Percentiles rank a stretch among this genome's conserved stretches.
These are phyloP conservation scores for Chlamydomonas incerta DNA, from an alignment of 139 green algal species.

Conservation along the genomic window DNA sequence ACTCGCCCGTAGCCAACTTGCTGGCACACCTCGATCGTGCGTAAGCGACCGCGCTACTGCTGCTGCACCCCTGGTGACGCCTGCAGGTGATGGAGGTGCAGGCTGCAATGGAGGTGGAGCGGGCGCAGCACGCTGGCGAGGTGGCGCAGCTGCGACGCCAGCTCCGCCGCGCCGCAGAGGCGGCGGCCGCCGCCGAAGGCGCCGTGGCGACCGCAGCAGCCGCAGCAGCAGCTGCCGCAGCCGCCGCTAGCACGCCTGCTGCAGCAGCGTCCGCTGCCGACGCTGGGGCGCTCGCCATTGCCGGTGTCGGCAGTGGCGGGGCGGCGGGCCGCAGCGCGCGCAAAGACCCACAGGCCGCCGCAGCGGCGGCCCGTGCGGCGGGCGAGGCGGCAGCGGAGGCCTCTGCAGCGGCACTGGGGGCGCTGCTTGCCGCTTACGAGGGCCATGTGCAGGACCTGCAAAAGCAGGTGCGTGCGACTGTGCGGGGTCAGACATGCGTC, in stretches of 20 bases:
- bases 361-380: neutral
- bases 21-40: too few relatives aligned
- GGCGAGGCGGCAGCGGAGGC: neutral
- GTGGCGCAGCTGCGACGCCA: slow-evolving; percentile 1
- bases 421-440: slow-evolving; percentile 18
- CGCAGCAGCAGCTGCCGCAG: too few relatives aligned
- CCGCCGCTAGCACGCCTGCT: too few relatives aligned
- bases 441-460: neutral
- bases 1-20: too few relatives aligned
- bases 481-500: too few relatives aligned
- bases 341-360: neutral
- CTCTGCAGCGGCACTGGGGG: neutral
- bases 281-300: neutral
- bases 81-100: slow-evolving; percentile 1
- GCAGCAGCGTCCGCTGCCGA: too few relatives aligned
- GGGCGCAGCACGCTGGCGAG: neutral
- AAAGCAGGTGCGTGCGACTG: neutral
- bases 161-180: slow-evolving; percentile 4
- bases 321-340: neutral
- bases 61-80: too few relatives aligned
- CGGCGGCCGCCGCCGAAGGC: neutral
- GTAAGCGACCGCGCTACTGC: too few relatives aligned
- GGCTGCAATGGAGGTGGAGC: neutral
- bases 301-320: neutral
- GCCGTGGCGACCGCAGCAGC: neutral